phyloP scores from a whole-genome alignment of 106 monocot genomes.

The Dioscorea alata region DNA sequence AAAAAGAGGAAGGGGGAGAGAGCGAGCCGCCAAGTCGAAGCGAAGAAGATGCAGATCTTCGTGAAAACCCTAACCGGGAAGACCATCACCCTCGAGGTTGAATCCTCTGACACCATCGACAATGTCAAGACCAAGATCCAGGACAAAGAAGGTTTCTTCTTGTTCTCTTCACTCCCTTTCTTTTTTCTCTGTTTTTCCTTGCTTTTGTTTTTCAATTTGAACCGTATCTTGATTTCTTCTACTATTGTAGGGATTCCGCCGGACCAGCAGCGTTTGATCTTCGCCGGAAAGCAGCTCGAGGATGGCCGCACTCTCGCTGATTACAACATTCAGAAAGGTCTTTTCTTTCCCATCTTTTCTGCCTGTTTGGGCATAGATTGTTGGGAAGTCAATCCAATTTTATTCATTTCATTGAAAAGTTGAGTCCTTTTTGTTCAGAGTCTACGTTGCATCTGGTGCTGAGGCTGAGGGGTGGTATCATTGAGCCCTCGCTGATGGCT shows the following conservation, averaged over 20 bases:
- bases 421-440: slow-evolving; percentile 11
- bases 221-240: neutral
- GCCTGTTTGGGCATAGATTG: too few relatives aligned
- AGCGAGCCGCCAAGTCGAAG: neutral
- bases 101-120: slow-evolving; percentile 49
- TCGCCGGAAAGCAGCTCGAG: slow-evolving; percentile 52
- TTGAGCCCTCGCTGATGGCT: slow-evolving; percentile 57
- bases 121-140: slow-evolving; percentile 55
- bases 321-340: slow-evolving; percentile 53
- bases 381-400: neutral
- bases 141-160: slow-evolving; percentile 18
- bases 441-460: slow-evolving; percentile 53
- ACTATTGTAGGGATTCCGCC: slow-evolving; percentile 30
- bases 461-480: slow-evolving; percentile 56
- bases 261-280: slow-evolving; percentile 47
- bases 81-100: slow-evolving; percentile 47
- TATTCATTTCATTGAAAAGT: neutral
- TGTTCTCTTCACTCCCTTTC: neutral
- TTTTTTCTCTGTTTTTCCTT: neutral
- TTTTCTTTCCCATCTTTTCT: neutral
- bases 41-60: slow-evolving; percentile 41
- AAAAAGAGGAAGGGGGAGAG: too few relatives aligned
- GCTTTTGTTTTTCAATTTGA: too few relatives aligned
- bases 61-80: slow-evolving; percentile 60
- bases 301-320: slow-evolving; percentile 46